These are phyloP conservation scores for Arachis stenosperma DNA, from an alignment of 306 rosid species.

Conservation along the genomic window DNA sequence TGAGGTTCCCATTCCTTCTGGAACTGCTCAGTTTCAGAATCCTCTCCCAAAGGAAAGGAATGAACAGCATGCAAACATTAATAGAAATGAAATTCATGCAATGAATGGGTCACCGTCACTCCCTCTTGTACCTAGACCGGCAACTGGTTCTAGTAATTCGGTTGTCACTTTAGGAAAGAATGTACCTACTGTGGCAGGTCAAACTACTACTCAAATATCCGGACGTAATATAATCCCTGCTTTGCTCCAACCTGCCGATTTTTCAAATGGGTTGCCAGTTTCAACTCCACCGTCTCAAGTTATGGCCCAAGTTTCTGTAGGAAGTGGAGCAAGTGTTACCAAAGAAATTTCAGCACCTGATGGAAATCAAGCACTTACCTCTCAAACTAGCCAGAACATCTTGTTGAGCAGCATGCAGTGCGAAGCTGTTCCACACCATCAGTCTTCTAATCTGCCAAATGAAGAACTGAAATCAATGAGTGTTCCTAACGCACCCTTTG, in stretches of 20 bases:
- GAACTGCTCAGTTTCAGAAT: constrained; percentile 46
- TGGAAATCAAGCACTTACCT: constrained; percentile 46
- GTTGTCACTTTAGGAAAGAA: constrained; percentile 48
- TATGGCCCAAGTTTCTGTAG: constrained; percentile 50
- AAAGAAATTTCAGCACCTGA: constrained; percentile 43
- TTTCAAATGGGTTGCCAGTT: constrained; percentile 49
- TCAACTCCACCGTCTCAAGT: constrained; percentile 49
- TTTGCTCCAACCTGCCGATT: constrained; percentile 53
- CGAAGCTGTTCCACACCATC: constrained; percentile 41
- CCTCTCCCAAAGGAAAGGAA: constrained; percentile 56
- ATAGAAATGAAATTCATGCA: constrained; percentile 44
- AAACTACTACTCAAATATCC: constrained; percentile 45
- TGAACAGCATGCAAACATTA: constrained; percentile 43
- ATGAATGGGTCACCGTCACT: constrained; percentile 47
- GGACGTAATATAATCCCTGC: constrained; percentile 64
- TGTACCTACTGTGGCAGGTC: constrained; percentile 41
- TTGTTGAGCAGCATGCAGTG: constrained; percentile 38
- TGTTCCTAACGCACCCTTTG: constrained; percentile 49
- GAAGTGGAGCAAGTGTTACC: constrained; percentile 45
- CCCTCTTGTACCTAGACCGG: constrained; percentile 48
- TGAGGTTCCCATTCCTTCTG: constrained; percentile 57
- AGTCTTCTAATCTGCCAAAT: constrained; percentile 36
- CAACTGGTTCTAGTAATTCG: constrained; percentile 46
- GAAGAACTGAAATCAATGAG: constrained; percentile 43
- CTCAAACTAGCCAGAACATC: constrained; percentile 51